phyloP scores from a whole-genome alignment of 441 rosid genomes.

The Populus hybrid region DNA sequence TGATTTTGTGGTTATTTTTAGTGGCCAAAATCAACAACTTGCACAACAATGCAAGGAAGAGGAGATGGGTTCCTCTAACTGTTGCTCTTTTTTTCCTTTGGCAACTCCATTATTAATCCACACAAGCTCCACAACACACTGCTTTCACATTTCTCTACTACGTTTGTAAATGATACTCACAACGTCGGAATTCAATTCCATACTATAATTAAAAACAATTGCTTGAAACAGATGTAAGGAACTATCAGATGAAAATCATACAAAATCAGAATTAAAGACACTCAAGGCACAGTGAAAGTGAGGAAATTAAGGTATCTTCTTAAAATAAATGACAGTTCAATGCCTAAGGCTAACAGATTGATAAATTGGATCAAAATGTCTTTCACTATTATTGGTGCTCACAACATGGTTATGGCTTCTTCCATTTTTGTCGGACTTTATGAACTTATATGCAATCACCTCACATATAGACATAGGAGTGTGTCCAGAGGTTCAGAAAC shows the following conservation, averaged over 20 bases:
- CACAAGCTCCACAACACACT: too few species aligned
- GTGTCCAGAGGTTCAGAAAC: slow-evolving; percentile 5
- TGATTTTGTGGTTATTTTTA: too few species aligned
- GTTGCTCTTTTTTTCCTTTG: too few species aligned
- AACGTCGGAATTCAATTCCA: not conserved
- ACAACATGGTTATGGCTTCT: too few species aligned
- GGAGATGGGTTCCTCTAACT: too few species aligned
- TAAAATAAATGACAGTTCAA: not conserved
- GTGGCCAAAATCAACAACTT: too few species aligned
- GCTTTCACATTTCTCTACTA: too few species aligned
- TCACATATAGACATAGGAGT: not conserved
- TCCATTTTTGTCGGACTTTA: not conserved
- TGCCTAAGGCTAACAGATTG: not conserved
- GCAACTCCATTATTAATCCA: too few species aligned
- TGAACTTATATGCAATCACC: not conserved
- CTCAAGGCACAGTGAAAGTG: not conserved
- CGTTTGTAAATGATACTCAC: too few species aligned
- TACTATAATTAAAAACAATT: not conserved
- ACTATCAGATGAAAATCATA: not conserved
- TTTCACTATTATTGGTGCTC: not conserved
- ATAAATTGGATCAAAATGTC: not conserved
- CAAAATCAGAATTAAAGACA: not conserved
- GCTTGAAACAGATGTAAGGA: not conserved
- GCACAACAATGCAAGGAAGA: too few species aligned
- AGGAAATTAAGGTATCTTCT: not conserved